A percentile compares a stretch with the other conserved stretches of the same genome.
Evolutionary conservation across 768 basidiomycete species (phyloP).

Genomic region (Mycena vulgaris): DNA sequence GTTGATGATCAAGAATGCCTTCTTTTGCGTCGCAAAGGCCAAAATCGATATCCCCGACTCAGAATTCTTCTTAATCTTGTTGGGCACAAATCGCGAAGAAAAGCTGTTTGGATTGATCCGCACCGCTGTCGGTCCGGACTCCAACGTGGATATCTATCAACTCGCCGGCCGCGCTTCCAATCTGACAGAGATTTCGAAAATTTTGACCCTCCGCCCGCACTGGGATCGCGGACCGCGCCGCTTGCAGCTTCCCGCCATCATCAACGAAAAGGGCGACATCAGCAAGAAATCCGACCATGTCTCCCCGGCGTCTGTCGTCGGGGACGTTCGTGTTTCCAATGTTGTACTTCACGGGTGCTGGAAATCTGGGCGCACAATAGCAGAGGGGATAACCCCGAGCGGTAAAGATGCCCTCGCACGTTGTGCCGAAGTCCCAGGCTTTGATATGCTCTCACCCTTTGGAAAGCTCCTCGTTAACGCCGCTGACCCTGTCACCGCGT

Average conservation of each 20-base stretch:
- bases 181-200: constrained; percentile 15
- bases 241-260: constrained; percentile 27
- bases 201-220: constrained; percentile 9
- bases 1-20: constrained; percentile 40
- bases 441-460: constrained; percentile 7
- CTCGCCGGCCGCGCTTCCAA: background rate
- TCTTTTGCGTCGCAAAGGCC: constrained; percentile 48
- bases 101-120: constrained; percentile 39
- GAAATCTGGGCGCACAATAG: constrained; percentile 18
- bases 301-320: constrained; percentile 43
- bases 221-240: constrained; percentile 34
- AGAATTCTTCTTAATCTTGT: constrained; percentile 40
- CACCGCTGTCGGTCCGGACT: constrained; percentile 23
- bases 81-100: constrained; percentile 35
- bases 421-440: background rate
- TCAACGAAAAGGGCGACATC: constrained; percentile 14
- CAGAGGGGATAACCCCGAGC: background rate
- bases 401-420: background rate
- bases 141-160: constrained; percentile 6
- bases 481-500: background rate
- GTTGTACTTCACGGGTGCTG: constrained; percentile 35
- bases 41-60: constrained; percentile 34
- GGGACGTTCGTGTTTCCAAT: constrained; percentile 35
- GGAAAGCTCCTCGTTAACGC: background rate
- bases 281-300: constrained; percentile 41